Evolutionary conservation across 768 basidiomycete genomes (phyloP), one percentile per base, ranked within the genome.

Genomic region (Suillus paluster): DNA sequence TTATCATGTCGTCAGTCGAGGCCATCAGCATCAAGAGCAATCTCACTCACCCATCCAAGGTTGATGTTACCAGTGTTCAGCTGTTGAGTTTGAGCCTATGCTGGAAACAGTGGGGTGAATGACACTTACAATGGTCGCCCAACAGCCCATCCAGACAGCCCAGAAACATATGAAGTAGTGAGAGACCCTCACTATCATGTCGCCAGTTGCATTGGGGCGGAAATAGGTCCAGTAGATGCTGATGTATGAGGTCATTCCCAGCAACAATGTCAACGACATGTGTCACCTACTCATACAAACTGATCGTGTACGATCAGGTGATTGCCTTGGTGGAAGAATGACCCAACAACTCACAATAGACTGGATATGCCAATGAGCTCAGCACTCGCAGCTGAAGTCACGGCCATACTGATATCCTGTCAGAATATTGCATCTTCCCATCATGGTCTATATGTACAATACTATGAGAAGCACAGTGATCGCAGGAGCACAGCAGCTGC

Each of bases 401-500:
- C 82, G 12, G 81, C 81, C 81, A 81, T 82, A 62, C 75, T 21
- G 34, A 30, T n/a, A 34, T n/a, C 15, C 15, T 33, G 19, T 57
- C 39, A 54, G 12, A 33, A 21, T 25, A 23, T 42, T 61, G 17
- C 27, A 15, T 42, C n/a, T 15, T n/a, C 27, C 6, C 30, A 23
- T 9, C 8, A 4, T 3, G 41, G 15, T 25, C 5, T 49, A 41
- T 15, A 61, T 74, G 58, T 58, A 71, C 68, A 83, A 82, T 21
- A 81, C 76, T 3, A 82, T 80, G 15, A 83, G 70, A 1, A 83
- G 66, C 33, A 83, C 67, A 1, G 80, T 79, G 39, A 78, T 73
- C 3, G 79, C 82, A 83, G 77, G 19, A 84, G 73, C 2, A 80
- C 80, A 7, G 72, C 76, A 0, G 81, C 81, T 3, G 83, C 81